Evolutionary conservation across 2,329 filamentous ascomycete species (phyloP), one percentile per base, ranked within the genome.

Genomic region (Tolypocladium tundrense): DNA sequence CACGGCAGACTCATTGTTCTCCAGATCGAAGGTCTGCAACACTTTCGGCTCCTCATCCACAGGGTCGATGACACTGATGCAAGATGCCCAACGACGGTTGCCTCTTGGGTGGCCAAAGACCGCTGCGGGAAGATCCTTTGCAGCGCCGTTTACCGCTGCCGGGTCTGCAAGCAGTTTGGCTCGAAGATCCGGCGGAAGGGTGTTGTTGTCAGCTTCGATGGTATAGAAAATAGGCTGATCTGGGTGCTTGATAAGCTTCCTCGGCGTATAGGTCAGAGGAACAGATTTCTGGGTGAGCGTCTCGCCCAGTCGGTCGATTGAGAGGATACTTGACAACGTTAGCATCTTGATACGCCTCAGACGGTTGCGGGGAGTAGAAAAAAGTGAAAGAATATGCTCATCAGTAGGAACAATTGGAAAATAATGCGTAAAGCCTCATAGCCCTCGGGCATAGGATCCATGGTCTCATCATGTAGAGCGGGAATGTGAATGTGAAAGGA

Each of bases 371-470:
- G 51, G 51, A 51, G 8, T 13, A 43, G 5, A 58, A 37, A 31
- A 50, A 55, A 53, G 54, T 52, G 40, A 58, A 68, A 66, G 64
- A n/a, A 56, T 58, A 64, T 58, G 68, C 73, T 72, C 75, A 72
- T 96, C 91, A 96, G 91, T 86, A 96, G 91, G 91, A 96, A 96
- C 91, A 96, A 96, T 95, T 96, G 90, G 79, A 77, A 78, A 78
- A 75, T 65, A 80, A 76, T 74, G 73, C 72, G 74, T 79, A 74
- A 74, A 71, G 67, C 80, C 81, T 85, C 81, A 84, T 78, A 60
- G 78, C 79, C 69, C 68, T 62, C 62, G 67, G 72, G 80, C 80
- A 64, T 82, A 80, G 79, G 80, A 76, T 78, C 78, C 78, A 74
- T 73, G 75, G 73, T 79, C 72, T 89, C 87, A 88, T 90, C 85